Evolutionary conservation across 495 filamentous ascomycete genomes (phyloP), one percentile per base, ranked within the genome.

Genomic region (Parachaetomium inaequale): DNA sequence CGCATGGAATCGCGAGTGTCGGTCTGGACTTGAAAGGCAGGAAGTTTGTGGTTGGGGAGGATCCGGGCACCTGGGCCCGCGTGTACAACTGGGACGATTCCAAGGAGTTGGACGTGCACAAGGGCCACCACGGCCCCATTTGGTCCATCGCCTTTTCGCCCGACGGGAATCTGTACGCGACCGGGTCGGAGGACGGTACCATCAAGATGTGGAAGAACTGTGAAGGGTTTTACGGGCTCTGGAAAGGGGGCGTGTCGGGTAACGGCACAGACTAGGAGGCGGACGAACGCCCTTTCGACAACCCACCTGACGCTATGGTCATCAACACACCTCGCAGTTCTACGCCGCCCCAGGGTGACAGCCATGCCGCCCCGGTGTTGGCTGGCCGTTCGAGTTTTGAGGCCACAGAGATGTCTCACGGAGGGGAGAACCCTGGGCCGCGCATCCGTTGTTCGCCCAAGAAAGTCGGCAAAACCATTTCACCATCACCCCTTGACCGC

Each of bases 81-180:
- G 89, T 97, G 7, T 96, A 94, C 74, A 86, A 91, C 75, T 88
- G 92, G 73, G 89, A 96, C 60, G 84, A 83, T 15, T 87, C 87
- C 64, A 82, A 85, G 62, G 93, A 97, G 72, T 73, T 92, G 23
- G 93, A 98, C 67, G 86, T 94, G 21, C 92, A 95, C 80, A 98
- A 96, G 74, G 95, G 94, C 23, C 95, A 98, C 70, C 94, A 98
- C 71, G 94, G 95, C 14, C 93, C 93, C 11, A 93, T 98, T 59
- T 98, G 94, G 95, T 94, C 90, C 21, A 84, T 95, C 55, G 87
- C 86, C 57, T 98, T 98, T 76, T 93, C 91, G 11, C 94, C 94
- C 1, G 93, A 98, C 73, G 92, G 92, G 29, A 96, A 93, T 72
- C 76, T 98, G 14, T 98, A 96, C 72, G 93, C 91, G 8, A 98